These are phyloP conservation scores for Oryza nivara DNA, from an alignment of 176 grass and related monocot species.

Conservation along the genomic window DNA sequence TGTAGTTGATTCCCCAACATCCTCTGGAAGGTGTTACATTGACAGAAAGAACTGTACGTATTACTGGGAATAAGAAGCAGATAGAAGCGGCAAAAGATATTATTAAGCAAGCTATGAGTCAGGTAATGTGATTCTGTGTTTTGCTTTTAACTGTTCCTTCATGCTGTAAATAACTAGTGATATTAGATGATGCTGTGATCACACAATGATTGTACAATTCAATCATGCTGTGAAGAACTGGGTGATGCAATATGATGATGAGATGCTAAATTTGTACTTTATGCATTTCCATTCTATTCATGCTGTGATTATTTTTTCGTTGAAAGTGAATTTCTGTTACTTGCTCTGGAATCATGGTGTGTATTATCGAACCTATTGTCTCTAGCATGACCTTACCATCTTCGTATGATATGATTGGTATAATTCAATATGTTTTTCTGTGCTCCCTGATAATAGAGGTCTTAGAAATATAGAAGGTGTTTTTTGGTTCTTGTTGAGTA, in stretches of 20 bases:
- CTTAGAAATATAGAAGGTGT: neutral
- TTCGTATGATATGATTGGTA: conserved; percentile 7
- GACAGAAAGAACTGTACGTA: conserved; percentile 77
- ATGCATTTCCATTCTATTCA: neutral
- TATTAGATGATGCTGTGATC: conserved; percentile 18
- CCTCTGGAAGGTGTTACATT: conserved; percentile 72
- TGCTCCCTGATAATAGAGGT: neutral
- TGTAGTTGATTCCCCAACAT: conserved; percentile 88
- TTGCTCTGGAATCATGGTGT: conserved; percentile 20
- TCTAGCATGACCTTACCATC: neutral
- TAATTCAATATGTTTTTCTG: neutral
- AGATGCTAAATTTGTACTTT: neutral
- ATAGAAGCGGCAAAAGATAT: conserved; percentile 89
- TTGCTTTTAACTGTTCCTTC: neutral
- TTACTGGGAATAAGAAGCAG: conserved; percentile 91
- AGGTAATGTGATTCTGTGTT: conserved; percentile 56
- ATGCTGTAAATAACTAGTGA: conserved; percentile 12
- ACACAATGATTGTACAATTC: neutral
- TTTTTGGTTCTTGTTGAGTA: conserved; percentile 14
- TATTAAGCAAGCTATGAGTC: conserved; percentile 87
- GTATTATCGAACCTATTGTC: neutral
- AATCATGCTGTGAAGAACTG: conserved; percentile 11
- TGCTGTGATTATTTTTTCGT: conserved; percentile 8
- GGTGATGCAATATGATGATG: conserved; percentile 14
- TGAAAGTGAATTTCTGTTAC: conserved; percentile 23